Evolutionary conservation across 1,284 basidiomycete species (phyloP).

Genomic region (Trametes polyzona): DNA sequence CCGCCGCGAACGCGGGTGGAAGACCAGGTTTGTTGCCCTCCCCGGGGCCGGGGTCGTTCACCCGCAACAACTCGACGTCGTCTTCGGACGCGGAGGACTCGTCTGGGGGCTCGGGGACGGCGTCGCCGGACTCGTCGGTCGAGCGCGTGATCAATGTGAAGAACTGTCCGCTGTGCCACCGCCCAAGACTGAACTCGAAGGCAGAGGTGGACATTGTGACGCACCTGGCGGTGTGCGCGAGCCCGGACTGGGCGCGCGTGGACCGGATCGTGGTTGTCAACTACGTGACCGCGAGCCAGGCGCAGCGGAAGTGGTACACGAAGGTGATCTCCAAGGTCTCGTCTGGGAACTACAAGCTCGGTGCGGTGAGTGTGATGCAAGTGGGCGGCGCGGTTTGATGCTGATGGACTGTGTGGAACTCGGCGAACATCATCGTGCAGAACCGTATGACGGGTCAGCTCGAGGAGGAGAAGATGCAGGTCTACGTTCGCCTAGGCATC

Average conservation of each 20-base stretch:
- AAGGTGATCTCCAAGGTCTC: slow-evolving; percentile 87
- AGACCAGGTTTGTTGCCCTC: neutral
- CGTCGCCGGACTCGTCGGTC: slow-evolving; percentile 47
- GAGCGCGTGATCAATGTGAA: slow-evolving; percentile 96
- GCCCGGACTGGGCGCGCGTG: slow-evolving; percentile 89
- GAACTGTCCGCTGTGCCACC: slow-evolving; percentile 92
- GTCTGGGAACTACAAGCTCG: slow-evolving; percentile 85
- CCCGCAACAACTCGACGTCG: slow-evolving; percentile 39
- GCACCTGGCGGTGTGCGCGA: slow-evolving; percentile 92
- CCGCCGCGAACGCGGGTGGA: slow-evolving; percentile 8
- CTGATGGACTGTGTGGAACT: slow-evolving; percentile 59
- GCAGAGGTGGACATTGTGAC: slow-evolving; percentile 94
- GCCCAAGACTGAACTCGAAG: slow-evolving; percentile 82
- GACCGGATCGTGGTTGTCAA: slow-evolving; percentile 91
- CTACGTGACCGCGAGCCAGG: slow-evolving; percentile 94
- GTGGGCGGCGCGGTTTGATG: neutral
- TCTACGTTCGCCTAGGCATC: slow-evolving; percentile 93
- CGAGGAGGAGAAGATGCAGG: slow-evolving; percentile 98
- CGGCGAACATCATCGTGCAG: slow-evolving; percentile 96
- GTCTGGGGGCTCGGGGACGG: slow-evolving; percentile 32
- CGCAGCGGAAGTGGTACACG: slow-evolving; percentile 96
- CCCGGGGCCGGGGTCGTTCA: slow-evolving; percentile 12
- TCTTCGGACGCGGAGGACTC: slow-evolving; percentile 50
- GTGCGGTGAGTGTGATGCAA: slow-evolving; percentile 64
- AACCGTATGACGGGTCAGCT: slow-evolving; percentile 89